A percentile compares a stretch with the other conserved stretches of the same genome.
These are phyloP conservation scores for Erodium chrysanthum DNA, from an alignment of 441 rosid genomes.

Conservation along the genomic window DNA sequence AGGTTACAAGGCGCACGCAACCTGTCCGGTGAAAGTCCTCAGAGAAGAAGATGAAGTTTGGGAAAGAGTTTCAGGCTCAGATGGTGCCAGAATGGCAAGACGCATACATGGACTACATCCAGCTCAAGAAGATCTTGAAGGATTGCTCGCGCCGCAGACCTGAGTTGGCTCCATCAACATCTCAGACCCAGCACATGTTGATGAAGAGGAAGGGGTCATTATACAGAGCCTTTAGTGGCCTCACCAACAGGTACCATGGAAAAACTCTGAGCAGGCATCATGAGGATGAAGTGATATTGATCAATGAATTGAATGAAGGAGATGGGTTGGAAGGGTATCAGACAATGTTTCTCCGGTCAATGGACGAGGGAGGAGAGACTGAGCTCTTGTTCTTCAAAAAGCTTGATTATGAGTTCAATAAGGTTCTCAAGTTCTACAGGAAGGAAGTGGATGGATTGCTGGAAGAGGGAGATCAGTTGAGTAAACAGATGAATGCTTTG, in stretches of 20 bases:
- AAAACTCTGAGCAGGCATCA: constrained; percentile 27
- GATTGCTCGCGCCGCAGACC: constrained; percentile 21
- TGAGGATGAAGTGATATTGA: constrained; percentile 47
- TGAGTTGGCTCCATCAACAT: not conserved
- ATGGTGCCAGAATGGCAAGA: constrained; percentile 70
- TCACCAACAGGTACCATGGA: constrained; percentile 28
- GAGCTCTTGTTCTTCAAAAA: constrained; percentile 50
- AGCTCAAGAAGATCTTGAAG: constrained; percentile 40
- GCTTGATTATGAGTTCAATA: constrained; percentile 65
- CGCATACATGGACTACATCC: constrained; percentile 57
- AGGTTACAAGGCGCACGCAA: not conserved
- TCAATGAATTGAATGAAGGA: constrained; percentile 29
- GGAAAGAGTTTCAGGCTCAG: constrained; percentile 51
- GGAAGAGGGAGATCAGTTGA: constrained; percentile 58
- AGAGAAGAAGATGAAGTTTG: constrained; percentile 18
- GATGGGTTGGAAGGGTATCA: constrained; percentile 22
- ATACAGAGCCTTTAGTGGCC: constrained; percentile 72
- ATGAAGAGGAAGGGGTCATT: constrained; percentile 36
- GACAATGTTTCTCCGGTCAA: constrained; percentile 41
- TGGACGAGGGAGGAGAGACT: constrained; percentile 50
- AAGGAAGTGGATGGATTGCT: constrained; percentile 38
- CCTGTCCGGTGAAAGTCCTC: not conserved
- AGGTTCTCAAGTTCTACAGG: constrained; percentile 47
- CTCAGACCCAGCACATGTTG: not conserved
- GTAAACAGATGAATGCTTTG: constrained; percentile 63